Conservation (phyloP, 345 rosid species). For the Eutrema heterophyllum region DNA sequence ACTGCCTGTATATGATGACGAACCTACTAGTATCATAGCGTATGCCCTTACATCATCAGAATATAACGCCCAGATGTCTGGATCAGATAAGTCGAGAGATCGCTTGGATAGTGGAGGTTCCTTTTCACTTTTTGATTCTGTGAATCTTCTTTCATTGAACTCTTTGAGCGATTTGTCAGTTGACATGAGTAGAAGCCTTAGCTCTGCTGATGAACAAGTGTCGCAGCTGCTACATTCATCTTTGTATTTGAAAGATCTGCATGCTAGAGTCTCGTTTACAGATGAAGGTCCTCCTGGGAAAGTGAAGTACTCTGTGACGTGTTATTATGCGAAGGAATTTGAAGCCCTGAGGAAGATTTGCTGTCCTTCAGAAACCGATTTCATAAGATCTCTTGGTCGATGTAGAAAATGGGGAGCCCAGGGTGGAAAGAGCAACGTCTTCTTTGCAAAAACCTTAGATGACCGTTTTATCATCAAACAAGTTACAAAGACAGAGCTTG, state of each 20-base stretch:
- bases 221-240: slow-evolving; percentile 56
- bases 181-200: slow-evolving; percentile 43
- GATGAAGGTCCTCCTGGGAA: slow-evolving; percentile 72
- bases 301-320: slow-evolving; percentile 73
- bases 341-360: slow-evolving; percentile 85
- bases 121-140: slow-evolving; percentile 51
- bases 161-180: slow-evolving; percentile 46
- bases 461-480: slow-evolving; percentile 95
- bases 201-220: slow-evolving; percentile 58
- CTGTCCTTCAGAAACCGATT: slow-evolving; percentile 86
- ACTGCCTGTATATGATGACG: slow-evolving; percentile 89
- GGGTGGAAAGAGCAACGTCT: slow-evolving; percentile 98
- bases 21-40: slow-evolving; percentile 86
- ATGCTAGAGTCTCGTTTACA: slow-evolving; percentile 67
- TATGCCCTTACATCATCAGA: slow-evolving; percentile 72
- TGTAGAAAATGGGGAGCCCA: slow-evolving; percentile 99
- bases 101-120: slow-evolving; percentile 42
- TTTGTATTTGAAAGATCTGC: slow-evolving; percentile 54
- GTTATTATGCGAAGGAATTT: slow-evolving; percentile 81
- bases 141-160: slow-evolving; percentile 46
- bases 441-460: slow-evolving; percentile 93
- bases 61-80: slow-evolving; percentile 60
- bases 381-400: slow-evolving; percentile 82
- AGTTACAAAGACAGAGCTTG: slow-evolving; percentile 94
- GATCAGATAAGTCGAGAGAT: slow-evolving; percentile 55